Conservation (phyloP, 352 stramenopile species). For the Phytopythium aichiense region DNA sequence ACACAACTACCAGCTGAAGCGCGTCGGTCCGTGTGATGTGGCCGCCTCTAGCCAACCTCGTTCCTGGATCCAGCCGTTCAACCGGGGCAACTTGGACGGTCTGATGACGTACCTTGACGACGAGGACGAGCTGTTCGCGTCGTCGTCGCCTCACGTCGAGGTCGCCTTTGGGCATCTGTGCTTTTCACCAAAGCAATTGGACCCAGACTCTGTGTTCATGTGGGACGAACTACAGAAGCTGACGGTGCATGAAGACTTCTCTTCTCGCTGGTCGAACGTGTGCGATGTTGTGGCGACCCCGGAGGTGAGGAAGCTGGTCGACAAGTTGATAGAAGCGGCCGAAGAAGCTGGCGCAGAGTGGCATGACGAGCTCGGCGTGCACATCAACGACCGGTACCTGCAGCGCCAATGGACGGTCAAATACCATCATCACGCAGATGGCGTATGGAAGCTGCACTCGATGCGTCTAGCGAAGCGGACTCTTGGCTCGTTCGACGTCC, state of each 20-base stretch:
- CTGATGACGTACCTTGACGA: slow-evolving; percentile 25
- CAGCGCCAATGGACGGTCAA: slow-evolving; percentile 27
- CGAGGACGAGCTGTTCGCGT: slow-evolving; percentile 8
- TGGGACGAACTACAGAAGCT: slow-evolving; percentile 33
- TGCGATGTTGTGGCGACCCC: slow-evolving; percentile 11
- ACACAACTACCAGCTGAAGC: slow-evolving; percentile 21
- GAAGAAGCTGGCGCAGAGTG: slow-evolving; percentile 10
- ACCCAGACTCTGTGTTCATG: slow-evolving; percentile 12
- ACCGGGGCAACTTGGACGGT: slow-evolving; percentile 13
- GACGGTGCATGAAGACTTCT: slow-evolving; percentile 17
- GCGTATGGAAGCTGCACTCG: slow-evolving; percentile 23
- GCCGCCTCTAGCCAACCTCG: slow-evolving; percentile 6
- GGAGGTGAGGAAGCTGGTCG: slow-evolving; percentile 17
- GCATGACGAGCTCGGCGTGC: slow-evolving; percentile 15
- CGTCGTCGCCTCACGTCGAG: slow-evolving; percentile 13
- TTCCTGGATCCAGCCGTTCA: slow-evolving; percentile 28
- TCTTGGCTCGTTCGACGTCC: slow-evolving; percentile 24
- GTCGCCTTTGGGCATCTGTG: slow-evolving; percentile 28
- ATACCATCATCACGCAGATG: slow-evolving; percentile 29
- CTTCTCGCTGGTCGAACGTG: slow-evolving; percentile 32
- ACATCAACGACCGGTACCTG: slow-evolving; percentile 13
- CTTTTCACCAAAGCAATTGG: slow-evolving; percentile 25
- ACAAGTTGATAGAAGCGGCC: slow-evolving; percentile 23
- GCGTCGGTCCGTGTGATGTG: slow-evolving; percentile 15
- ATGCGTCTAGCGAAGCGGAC: slow-evolving; percentile 12